Evolutionary conservation across 2,329 filamentous ascomycete species (phyloP).

Genomic region (Berkeleyomyces basicola): DNA sequence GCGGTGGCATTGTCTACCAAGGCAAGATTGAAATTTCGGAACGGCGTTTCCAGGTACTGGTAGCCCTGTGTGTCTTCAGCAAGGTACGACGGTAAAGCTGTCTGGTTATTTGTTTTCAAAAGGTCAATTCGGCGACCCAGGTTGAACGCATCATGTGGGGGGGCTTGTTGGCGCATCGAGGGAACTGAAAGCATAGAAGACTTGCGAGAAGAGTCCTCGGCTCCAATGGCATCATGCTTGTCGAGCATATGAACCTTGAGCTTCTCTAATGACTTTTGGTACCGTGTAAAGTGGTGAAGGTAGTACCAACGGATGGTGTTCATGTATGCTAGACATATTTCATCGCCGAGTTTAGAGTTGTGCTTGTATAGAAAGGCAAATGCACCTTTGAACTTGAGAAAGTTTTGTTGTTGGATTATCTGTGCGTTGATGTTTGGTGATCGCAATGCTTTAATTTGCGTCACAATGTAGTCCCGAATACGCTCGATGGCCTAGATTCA

Average conservation of each 20-base stretch:
- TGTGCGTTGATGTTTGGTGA: conserved; percentile 96
- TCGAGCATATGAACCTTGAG: conserved; percentile 72
- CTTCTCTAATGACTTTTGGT: conserved; percentile 67
- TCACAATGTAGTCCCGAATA: conserved; percentile 84
- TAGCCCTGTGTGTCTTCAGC: conserved; percentile 76
- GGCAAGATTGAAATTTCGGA: conserved; percentile 88
- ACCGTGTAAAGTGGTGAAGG: conserved; percentile 74
- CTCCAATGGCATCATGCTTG: conserved; percentile 65
- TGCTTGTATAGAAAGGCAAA: conserved; percentile 72
- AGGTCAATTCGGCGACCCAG: conserved; percentile 75
- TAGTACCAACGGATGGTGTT: conserved; percentile 99
- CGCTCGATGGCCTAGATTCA: conserved; percentile 68
- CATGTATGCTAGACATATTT: conserved; percentile 85
- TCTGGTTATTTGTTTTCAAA: conserved; percentile 54
- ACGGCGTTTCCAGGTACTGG: conserved; percentile 80
- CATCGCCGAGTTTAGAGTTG: conserved; percentile 67
- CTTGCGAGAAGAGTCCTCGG: conserved; percentile 50
- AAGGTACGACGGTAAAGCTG: conserved; percentile 70
- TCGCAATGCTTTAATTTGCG: conserved; percentile 83
- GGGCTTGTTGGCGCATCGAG: conserved; percentile 26
- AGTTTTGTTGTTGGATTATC: conserved; percentile 85
- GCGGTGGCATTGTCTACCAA: conserved; percentile 85
- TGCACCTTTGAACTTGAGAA: conserved; percentile 75
- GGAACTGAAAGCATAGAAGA: conserved; percentile 36
- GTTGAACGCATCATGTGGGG: conserved; percentile 73